Percentiles rank a stretch among this genome's conserved stretches.
Evolutionary conservation across 2,329 filamentous ascomycete genomes (phyloP).

Genomic region (Pseudogymnoascus sp.): DNA sequence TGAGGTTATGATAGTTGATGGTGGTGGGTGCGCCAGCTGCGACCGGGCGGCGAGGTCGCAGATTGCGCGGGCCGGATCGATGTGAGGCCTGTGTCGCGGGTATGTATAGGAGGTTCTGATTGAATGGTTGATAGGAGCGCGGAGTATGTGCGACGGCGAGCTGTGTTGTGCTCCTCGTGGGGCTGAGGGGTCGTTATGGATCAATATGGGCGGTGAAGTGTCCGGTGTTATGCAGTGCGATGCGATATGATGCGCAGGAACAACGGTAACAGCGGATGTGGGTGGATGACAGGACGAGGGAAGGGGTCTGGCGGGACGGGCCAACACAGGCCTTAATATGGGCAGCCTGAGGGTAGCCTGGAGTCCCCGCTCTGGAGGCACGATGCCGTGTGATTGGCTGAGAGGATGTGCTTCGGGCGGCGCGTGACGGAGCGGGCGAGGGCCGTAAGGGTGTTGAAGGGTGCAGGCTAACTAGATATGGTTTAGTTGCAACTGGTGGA

Average conservation of each 20-base stretch:
- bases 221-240: constrained; percentile 4
- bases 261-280: constrained; percentile 1
- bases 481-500: background rate
- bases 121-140: background rate
- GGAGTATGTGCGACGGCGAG: background rate
- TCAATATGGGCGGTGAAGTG: background rate
- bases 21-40: background rate
- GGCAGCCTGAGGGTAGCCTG: constrained; percentile 4
- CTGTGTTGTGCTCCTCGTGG: constrained; percentile 2
- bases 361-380: background rate
- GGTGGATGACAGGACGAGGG: constrained; percentile 7
- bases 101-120: background rate
- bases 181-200: background rate
- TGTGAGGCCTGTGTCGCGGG: background rate
- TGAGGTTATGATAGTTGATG: background rate
- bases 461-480: background rate
- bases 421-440: background rate
- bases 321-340: constrained; percentile 8
- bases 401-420: background rate
- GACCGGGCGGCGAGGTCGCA: background rate
- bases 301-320: constrained; percentile 8
- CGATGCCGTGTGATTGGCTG: constrained; percentile 3
- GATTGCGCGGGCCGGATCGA: background rate
- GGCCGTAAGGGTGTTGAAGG: background rate
- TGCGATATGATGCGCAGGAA: constrained; percentile 9